Base-by-base conservation (phyloP, 441 rosid genomes). In the Croton setiger region DNA sequence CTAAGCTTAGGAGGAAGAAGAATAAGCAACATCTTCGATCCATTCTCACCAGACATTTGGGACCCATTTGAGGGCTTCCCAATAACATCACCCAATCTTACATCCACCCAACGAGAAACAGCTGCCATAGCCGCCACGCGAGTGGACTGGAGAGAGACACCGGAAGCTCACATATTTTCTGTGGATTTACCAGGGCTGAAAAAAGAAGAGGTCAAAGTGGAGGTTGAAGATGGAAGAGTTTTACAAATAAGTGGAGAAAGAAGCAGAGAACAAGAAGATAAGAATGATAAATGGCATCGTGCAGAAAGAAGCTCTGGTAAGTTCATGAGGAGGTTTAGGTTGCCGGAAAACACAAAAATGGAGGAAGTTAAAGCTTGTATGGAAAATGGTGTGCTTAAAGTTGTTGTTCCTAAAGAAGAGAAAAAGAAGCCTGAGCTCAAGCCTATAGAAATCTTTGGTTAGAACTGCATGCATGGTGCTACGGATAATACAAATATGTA, bases 201-300 rank as follows among this genome's bases (percentile, higher is more conserved):
- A 74, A 83, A 78, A 44, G 84, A 82, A 47, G 84, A 80, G 15
- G 80, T 82, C 45, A 82, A 82, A 55, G 80, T 82, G 27, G 79
- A 80, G 74, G 49, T 80, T 3, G 81, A 80, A 20, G 81, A 78
- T 5, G 83, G 71, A 31, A 72, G 78, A 49, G 74, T 80, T 18
- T 67, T 83, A 15, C 79, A 72, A 23, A 80, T 80, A 11, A 78
- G 80, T 54, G 84, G 86, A 4, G 84, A 78, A 67, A 73, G 76
- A 71, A 74, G 45, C 0, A 59, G 69, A 2, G 81, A 83, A 63
- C 72, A 76, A 68, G 87, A 80, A 44, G 84, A 78, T 21, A 76
- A 70, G 79, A 68, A 64, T 17, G 80, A 72, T 2, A 78, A 72
- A 0, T 80, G 86, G 84, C 86, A 80, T 9, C 49, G 80, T 1